Evolutionary conservation across 495 filamentous ascomycete genomes (phyloP).

Genomic region (Aspergillus baeticus): DNA sequence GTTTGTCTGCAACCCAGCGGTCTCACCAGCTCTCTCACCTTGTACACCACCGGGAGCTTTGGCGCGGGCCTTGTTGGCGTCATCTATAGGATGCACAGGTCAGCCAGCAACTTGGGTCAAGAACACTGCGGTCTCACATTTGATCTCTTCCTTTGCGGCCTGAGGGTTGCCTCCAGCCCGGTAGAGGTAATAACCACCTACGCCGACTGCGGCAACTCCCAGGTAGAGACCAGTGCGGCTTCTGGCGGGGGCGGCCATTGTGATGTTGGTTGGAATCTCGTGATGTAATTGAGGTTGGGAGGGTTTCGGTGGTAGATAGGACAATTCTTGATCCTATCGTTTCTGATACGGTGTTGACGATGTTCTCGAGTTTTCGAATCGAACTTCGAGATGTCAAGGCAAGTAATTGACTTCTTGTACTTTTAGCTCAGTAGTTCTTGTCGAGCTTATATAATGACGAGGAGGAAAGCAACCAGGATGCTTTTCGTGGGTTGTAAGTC

Average conservation of each 20-base stretch:
- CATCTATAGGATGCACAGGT: slow-evolving; percentile 38
- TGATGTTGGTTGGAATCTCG: slow-evolving; percentile 10
- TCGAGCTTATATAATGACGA: background rate
- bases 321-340: background rate
- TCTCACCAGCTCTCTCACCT: slow-evolving; percentile 51
- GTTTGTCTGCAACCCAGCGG: slow-evolving; percentile 49
- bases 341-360: background rate
- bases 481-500: background rate
- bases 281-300: background rate
- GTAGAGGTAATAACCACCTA: slow-evolving; percentile 89
- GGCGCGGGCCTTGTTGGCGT: slow-evolving; percentile 63
- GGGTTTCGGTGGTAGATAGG: background rate
- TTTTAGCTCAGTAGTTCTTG: background rate
- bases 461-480: background rate
- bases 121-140: slow-evolving; percentile 56
- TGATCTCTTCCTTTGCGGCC: slow-evolving; percentile 75
- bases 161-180: slow-evolving; percentile 79
- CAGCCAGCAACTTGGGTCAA: background rate
- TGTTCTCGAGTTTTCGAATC: background rate
- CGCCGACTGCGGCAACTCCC: slow-evolving; percentile 62
- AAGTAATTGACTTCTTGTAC: background rate
- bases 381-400: background rate
- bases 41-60: slow-evolving; percentile 48
- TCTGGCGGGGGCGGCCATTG: slow-evolving; percentile 40
- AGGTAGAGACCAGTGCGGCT: slow-evolving; percentile 55